Base-by-base conservation (phyloP, 331 rosid species). In the Dryas integrifolia region DNA sequence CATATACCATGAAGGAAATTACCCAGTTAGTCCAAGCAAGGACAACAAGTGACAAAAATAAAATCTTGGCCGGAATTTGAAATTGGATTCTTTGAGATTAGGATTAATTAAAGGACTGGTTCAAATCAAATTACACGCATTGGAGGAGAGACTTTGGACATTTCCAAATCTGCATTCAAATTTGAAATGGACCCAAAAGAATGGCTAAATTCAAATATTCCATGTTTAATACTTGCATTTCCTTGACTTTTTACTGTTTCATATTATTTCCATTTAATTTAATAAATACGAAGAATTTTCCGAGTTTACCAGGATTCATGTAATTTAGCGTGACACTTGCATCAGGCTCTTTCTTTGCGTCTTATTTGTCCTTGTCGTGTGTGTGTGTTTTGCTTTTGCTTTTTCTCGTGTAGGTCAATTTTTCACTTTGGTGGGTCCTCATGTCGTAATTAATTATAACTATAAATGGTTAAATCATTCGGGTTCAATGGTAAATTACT, bases 131-230 rank as follows among this genome's bases (percentile, higher is more conserved):
- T 13, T 1, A 70, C 74, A 55, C 74, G 74, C 6, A 41, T 56
- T 55, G 14, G 5, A n/a, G 15, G 53, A 70, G 53, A 41, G 75
- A 70, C 56, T 70, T 70, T 43, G 65, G 56, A 65, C 65, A 8
- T 56, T 70, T 45, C 75, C 8, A 70, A 70, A 2, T 24, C 13
- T 56, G 44, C 14, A 7, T 55, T 70, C 74, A 55, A 43, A 40
- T 10, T 60, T 69, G 52, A 53, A 10, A 6, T 4, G 45, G 7
- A 40, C 41, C 41, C 52, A 41, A 69, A 53, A 4, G 4, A 10
- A 43, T 24, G 59, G 44, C 26, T 7, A 18, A 21, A 8, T 48
- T 48, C 43, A 43, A 56, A 18, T 43, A 56, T 56, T 70, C 65
- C 55, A 21, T 14, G 7, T 49, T 30, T 30, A 30, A 62, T 41